Percentiles rank a stretch among this genome's conserved stretches.
phyloP scores from a whole-genome alignment of 176 grass and related monocot genomes.

The Rhynchospora tenuis region DNA sequence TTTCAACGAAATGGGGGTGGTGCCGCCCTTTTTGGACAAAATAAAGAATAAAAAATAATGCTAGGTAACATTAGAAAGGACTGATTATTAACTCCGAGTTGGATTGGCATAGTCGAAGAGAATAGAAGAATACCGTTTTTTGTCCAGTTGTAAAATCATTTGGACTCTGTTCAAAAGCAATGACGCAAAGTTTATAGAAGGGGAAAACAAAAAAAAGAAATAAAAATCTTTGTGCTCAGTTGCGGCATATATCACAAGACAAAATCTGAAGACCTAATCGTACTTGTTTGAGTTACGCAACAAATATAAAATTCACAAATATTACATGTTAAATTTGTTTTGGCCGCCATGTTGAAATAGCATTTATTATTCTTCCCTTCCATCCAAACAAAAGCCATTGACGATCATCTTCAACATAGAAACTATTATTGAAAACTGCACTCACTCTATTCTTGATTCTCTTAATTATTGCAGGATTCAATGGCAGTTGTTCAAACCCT shows the following conservation, averaged over 20 bases:
- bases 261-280: neutral
- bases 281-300: neutral
- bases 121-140: neutral
- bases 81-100: neutral
- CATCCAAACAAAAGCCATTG: conserved; percentile 32
- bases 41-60: too few relatives aligned
- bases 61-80: neutral
- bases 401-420: conserved; percentile 30
- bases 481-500: conserved; percentile 21
- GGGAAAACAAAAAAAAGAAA: too few relatives aligned
- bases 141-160: neutral
- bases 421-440: conserved; percentile 21
- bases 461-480: conserved; percentile 23
- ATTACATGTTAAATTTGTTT: neutral
- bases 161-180: neutral
- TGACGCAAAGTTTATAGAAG: neutral
- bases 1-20: too few relatives aligned
- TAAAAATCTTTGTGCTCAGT: neutral
- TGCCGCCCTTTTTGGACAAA: too few relatives aligned
- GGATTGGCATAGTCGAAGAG: neutral
- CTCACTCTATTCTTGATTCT: conserved; percentile 23
- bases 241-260: neutral
- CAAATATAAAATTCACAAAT: neutral
- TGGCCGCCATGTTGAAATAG: conserved; percentile 20
- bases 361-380: conserved; percentile 27